phyloP scores from a whole-genome alignment of 2,329 filamentous ascomycete genomes.

The Nakataea oryzae region DNA sequence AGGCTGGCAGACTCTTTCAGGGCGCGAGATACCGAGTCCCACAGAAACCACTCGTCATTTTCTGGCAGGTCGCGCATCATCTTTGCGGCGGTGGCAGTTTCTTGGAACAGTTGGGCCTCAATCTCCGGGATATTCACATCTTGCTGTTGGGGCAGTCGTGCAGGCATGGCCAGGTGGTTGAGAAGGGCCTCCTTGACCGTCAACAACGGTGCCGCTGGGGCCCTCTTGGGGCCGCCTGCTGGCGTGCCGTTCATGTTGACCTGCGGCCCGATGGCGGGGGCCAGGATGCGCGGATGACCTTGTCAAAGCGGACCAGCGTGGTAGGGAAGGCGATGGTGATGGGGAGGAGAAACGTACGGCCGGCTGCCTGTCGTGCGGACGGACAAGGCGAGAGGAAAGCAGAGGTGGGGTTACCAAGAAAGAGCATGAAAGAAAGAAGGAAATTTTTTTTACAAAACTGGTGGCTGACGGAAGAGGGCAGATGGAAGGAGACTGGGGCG shows the following conservation, averaged over 20 bases:
- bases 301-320: too few species aligned
- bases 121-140: not conserved
- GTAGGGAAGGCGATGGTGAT: too few species aligned
- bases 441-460: too few species aligned
- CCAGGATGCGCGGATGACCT: too few species aligned
- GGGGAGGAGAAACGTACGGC: too few species aligned
- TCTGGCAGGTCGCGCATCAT: not conserved
- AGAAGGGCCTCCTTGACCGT: not conserved
- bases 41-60: not conserved
- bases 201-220: constrained; percentile 20
- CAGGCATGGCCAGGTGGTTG: constrained; percentile 9
- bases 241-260: not conserved
- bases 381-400: too few species aligned
- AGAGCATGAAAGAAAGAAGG: too few species aligned
- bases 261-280: too few species aligned
- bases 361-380: too few species aligned
- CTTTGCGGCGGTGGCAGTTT: constrained; percentile 3
- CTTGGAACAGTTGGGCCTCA: not conserved
- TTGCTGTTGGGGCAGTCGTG: constrained; percentile 3
- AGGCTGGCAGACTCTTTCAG: not conserved
- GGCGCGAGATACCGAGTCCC: not conserved
- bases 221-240: not conserved
- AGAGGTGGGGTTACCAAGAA: too few species aligned
- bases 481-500: too few species aligned
- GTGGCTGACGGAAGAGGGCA: too few species aligned